phyloP scores from a whole-genome alignment of 208 protist genomes.

The Plasmodiophora brassicae region DNA sequence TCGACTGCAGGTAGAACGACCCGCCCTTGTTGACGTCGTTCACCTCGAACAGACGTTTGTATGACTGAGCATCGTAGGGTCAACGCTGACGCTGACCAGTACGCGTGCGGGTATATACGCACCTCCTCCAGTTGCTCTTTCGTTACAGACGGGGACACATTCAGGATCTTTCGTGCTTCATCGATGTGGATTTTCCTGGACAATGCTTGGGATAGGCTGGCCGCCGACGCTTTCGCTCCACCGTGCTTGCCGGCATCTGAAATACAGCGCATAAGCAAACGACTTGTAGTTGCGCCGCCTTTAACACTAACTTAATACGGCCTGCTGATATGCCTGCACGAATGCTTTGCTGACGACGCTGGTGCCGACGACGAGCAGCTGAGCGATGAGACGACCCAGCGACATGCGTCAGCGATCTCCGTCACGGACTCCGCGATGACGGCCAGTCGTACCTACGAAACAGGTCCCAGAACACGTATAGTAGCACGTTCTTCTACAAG shows the following conservation, averaged over 20 bases:
- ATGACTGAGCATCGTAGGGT: not conserved
- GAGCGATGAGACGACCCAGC: constrained; percentile 13
- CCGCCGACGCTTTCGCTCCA: not conserved
- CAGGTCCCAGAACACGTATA: too few species aligned
- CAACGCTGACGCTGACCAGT: not conserved
- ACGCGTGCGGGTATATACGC: not conserved
- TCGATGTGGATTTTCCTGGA: not conserved
- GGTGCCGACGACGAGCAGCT: not conserved
- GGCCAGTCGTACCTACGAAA: too few species aligned
- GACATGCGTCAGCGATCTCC: too few species aligned
- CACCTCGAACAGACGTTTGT: not conserved
- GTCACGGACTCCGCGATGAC: too few species aligned
- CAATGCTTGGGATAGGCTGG: not conserved
- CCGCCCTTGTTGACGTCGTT: not conserved
- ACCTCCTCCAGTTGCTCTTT: constrained; percentile 10
- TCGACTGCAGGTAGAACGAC: not conserved
- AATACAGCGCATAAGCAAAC: not conserved
- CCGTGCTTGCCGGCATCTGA: constrained; percentile 12
- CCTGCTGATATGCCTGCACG: constrained; percentile 17
- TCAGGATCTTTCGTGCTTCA: not conserved
- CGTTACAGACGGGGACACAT: not conserved
- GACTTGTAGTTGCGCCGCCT: not conserved
- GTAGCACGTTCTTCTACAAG: too few species aligned
- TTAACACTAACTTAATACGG: not conserved
- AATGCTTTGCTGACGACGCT: not conserved